Percentiles rank a stretch among this genome's conserved stretches.
phyloP scores from a whole-genome alignment of 495 filamentous ascomycete genomes.

The Penicillium bovifimosum region DNA sequence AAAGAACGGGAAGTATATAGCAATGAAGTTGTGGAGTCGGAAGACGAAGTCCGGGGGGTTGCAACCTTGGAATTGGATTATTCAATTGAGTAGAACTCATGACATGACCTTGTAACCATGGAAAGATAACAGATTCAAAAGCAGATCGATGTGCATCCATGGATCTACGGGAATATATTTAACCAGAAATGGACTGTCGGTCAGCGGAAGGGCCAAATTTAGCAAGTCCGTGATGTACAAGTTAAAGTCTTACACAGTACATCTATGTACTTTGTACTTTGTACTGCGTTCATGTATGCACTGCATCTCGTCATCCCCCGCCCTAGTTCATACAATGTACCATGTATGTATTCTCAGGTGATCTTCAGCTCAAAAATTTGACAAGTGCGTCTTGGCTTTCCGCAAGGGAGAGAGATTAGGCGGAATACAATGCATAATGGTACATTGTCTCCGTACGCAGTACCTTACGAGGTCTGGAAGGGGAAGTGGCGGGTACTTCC shows the following conservation, averaged over 20 bases:
- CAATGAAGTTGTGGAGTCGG: conserved; percentile 32
- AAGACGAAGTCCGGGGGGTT: conserved; percentile 12
- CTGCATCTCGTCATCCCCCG: neutral
- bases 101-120: too few relatives aligned
- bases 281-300: too few relatives aligned
- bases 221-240: conserved; percentile 12
- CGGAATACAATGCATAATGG: neutral
- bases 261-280: neutral
- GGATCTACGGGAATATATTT: neutral
- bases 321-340: neutral
- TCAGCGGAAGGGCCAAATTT: conserved; percentile 14
- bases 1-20: conserved; percentile 11
- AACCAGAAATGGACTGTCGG: conserved; percentile 10
- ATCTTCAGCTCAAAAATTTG: neutral
- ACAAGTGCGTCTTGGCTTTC: neutral
- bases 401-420: neutral
- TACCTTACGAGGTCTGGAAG: neutral
- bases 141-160: too few relatives aligned
- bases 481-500: neutral
- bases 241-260: neutral
- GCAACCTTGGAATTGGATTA: neutral
- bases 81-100: neutral
- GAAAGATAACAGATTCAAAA: too few relatives aligned
- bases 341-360: neutral
- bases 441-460: neutral